A percentile compares a stretch with the other conserved stretches of the same genome.
phyloP scores from a whole-genome alignment of 2,329 filamentous ascomycete species.

The Fusarium oligoseptatum region DNA sequence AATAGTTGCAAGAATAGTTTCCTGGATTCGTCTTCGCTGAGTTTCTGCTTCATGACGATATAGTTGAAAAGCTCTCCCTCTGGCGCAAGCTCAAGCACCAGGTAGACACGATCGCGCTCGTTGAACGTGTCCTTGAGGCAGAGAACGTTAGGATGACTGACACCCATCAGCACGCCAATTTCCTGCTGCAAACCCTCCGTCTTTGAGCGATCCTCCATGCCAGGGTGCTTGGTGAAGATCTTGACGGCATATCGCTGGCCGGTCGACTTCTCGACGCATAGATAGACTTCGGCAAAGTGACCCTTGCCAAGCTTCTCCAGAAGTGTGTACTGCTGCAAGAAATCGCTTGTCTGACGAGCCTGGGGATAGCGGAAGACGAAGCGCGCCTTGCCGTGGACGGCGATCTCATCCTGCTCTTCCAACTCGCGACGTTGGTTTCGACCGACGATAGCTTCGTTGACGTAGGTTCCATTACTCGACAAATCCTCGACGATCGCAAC shows the following conservation, averaged over 20 bases:
- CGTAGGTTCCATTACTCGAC: constrained; percentile 95
- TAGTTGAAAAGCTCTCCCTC: constrained; percentile 97
- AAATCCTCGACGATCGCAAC: constrained; percentile 90
- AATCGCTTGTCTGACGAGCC: constrained; percentile 78
- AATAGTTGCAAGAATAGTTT: constrained; percentile 93
- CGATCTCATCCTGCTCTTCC: constrained; percentile 90
- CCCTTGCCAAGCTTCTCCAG: constrained; percentile 91
- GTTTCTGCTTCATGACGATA: constrained; percentile 91
- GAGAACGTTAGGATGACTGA: constrained; percentile 92
- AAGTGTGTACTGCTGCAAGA: constrained; percentile 87
- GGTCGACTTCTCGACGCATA: constrained; percentile 87
- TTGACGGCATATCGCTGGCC: constrained; percentile 93
- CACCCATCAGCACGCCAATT: constrained; percentile 96
- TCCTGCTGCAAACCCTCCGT: constrained; percentile 92
- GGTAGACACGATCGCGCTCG: constrained; percentile 89
- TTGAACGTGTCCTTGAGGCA: constrained; percentile 97
- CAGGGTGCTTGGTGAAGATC: constrained; percentile 87
- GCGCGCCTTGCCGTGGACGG: constrained; percentile 84
- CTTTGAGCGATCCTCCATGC: constrained; percentile 86
- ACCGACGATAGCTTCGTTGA: constrained; percentile 91
- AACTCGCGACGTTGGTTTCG: constrained; percentile 92
- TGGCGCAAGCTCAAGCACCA: constrained; percentile 89
- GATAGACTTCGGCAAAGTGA: constrained; percentile 93
- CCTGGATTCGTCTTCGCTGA: constrained; percentile 85
- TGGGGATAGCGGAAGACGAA: constrained; percentile 94